Evolutionary conservation across 2,329 filamentous ascomycete genomes (phyloP), one percentile per base, ranked within the genome.

Genomic region (Microdochium nivale): DNA sequence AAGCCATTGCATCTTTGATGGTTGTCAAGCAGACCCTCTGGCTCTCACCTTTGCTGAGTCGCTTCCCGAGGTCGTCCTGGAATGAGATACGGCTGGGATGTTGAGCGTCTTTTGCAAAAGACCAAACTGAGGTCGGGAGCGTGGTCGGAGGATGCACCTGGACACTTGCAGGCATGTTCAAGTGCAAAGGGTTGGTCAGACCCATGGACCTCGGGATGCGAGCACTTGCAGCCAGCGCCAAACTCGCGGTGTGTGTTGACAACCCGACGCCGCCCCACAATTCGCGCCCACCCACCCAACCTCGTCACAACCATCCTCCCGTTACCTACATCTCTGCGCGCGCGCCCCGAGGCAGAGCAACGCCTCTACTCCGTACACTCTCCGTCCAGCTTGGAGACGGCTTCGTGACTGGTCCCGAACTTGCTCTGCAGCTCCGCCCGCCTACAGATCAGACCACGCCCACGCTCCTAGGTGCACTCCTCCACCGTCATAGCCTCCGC

Each of bases 401-500:
- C 40, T 23, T 44, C 40, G 40, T 44, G 27, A 44, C 40, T 44
- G 40, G 40, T 44, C 40, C 40, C 21, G 40, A 44, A 13, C 23
- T 19, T 21, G 40, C 40, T 44, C 40, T 21, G 16, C 40, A 11
- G 40, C 40, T 44, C 40, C 40, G 40, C 40, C 40, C 40, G 19
- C 40, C 13, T 21, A 44, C 40, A 44, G 16, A 44, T 44, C 19
- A 13, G 23, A 44, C 16, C 40, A 44, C 40, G 40, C 40, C 40
- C 40, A 16, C 40, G 27, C 19, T 44, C 40, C 40, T 44, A 44
- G 40, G n/a, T 13, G 40, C 40, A 44, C 40, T 44, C 40, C 40
- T 44, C 40, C 19, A 23, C 62, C 70, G 68, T 74, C 70, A 73
- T 73, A 74, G 71, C 71, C 71, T 71, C 40, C n/a, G 40, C 40